Base-by-base conservation (phyloP, 306 rosid species). In the Castanea crenata region DNA sequence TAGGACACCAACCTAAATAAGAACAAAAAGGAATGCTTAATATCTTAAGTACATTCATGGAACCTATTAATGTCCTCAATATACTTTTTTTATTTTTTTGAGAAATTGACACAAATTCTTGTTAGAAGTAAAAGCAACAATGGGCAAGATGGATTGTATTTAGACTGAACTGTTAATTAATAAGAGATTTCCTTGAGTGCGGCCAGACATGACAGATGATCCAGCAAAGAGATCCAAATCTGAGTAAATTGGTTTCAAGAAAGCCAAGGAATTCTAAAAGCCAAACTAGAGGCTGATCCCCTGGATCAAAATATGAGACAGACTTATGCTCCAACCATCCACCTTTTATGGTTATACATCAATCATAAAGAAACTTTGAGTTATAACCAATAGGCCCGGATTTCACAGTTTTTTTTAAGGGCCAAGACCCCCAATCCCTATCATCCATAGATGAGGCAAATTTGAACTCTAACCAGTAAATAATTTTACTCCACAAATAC, bases 1-100 rank as follows among this genome's bases (percentile, higher is more conserved):
- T 64, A 95, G 78, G 79, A 95, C 99, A 64, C 98, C 99, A 83
- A 95, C 99, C 99, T 91, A 75, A 59, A 79, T 72, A 31, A 83
- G 57, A 74, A 85, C n/a, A 56, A 46, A 41, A 70, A 49, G 72
- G 64, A 46, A 75, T 67, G 74, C 34, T 23, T 29, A 20, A 76
- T 76, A 80, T 69, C 80, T 73, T 71, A 54, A 79, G 76, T 69
- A 61, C 44, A 51, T 76, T 49, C 25, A 41, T 13, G 64, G 74
- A 19, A 71, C 76, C 51, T 72, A 34, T 35, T 16, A 8, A 13
- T 21, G 12, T 8, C 64, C 64, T 20, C 64, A n/a, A 8, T n/a
- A 21, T 23, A 21, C 31, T n/a, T 58, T 58, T 58, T 16, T 19
- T 34, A 3, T 19, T 34, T 12, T 67, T 34, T 11, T 32, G 71